phyloP scores from a whole-genome alignment of 495 filamentous ascomycete species.

The Aspergillus asperescens region DNA sequence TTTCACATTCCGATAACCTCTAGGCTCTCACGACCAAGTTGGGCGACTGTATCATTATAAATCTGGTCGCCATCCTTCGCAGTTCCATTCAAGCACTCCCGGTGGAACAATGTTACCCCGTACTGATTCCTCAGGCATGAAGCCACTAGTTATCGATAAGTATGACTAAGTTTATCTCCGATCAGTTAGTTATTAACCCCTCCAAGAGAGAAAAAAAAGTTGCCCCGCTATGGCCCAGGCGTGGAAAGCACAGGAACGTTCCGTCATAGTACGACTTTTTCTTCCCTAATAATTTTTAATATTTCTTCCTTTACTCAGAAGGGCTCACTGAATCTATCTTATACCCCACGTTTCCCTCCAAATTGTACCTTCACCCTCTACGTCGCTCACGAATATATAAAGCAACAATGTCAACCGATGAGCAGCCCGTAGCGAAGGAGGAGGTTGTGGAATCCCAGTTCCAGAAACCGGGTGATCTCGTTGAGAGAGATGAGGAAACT shows the following conservation, averaged over 20 bases:
- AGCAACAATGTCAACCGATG: slow-evolving; percentile 32
- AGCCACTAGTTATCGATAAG: not conserved
- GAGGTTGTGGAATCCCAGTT: slow-evolving; percentile 33
- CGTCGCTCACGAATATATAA: not conserved
- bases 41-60: not conserved
- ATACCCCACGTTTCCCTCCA: not conserved
- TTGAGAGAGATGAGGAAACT: slow-evolving; percentile 42
- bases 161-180: slow-evolving; percentile 16
- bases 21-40: not conserved
- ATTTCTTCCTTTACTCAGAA: slow-evolving; percentile 8
- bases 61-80: not conserved
- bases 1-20: slow-evolving; percentile 4
- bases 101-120: not conserved
- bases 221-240: slow-evolving; percentile 34
- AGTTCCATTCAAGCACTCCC: not conserved
- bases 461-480: slow-evolving; percentile 40
- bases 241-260: slow-evolving; percentile 41
- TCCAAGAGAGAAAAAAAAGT: slow-evolving; percentile 24
- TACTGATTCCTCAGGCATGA: not conserved
- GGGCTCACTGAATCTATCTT: not conserved
- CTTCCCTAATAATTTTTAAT: slow-evolving; percentile 16
- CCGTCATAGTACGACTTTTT: slow-evolving; percentile 21
- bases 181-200: slow-evolving; percentile 19
- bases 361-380: not conserved
- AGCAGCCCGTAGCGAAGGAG: slow-evolving; percentile 16